These are phyloP conservation scores for Apiotrichum veenhuisii DNA, from an alignment of 1,284 basidiomycete genomes.

Conservation along the genomic window DNA sequence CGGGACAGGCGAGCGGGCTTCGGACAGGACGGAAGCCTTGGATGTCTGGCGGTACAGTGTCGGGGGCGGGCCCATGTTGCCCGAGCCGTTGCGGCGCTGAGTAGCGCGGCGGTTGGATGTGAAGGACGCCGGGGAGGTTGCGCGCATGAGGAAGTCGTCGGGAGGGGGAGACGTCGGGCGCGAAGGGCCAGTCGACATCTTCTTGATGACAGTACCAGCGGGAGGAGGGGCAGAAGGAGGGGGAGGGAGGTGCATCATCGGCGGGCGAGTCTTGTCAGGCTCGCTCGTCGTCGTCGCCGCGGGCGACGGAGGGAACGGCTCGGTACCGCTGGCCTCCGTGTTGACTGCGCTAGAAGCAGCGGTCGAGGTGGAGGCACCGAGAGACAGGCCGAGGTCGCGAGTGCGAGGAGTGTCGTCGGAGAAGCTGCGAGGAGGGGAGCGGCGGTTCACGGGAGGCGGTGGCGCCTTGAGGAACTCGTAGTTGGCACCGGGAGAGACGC, in stretches of 20 bases:
- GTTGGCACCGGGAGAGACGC: constrained; percentile 40
- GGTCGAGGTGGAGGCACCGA: neutral
- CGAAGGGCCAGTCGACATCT: constrained; percentile 53
- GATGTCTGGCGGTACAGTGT: constrained; percentile 66
- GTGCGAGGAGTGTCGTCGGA: constrained; percentile 23
- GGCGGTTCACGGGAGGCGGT: constrained; percentile 25
- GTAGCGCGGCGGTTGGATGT: constrained; percentile 1
- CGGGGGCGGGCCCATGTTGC: constrained; percentile 61
- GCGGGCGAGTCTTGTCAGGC: constrained; percentile 75
- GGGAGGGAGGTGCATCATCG: constrained; percentile 77
- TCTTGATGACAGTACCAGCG: constrained; percentile 48
- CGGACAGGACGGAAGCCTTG: constrained; percentile 65
- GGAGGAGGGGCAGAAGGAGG: constrained; percentile 78
- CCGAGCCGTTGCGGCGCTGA: neutral
- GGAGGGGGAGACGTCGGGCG: constrained; percentile 85
- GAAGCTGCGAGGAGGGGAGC: constrained; percentile 5
- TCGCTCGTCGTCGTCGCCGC: constrained; percentile 8
- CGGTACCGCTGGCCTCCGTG: neutral
- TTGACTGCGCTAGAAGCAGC: neutral
- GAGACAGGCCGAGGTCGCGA: constrained; percentile 9
- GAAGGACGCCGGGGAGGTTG: constrained; percentile 67
- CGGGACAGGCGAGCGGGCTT: constrained; percentile 20
- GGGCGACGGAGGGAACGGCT: constrained; percentile 19
- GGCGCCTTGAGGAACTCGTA: constrained; percentile 51
- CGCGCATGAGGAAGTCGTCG: constrained; percentile 76